A percentile compares a stretch with the other conserved stretches of the same genome.
Evolutionary conservation across 2,329 filamentous ascomycete species (phyloP).

Genomic region (Alternaria rosae): DNA sequence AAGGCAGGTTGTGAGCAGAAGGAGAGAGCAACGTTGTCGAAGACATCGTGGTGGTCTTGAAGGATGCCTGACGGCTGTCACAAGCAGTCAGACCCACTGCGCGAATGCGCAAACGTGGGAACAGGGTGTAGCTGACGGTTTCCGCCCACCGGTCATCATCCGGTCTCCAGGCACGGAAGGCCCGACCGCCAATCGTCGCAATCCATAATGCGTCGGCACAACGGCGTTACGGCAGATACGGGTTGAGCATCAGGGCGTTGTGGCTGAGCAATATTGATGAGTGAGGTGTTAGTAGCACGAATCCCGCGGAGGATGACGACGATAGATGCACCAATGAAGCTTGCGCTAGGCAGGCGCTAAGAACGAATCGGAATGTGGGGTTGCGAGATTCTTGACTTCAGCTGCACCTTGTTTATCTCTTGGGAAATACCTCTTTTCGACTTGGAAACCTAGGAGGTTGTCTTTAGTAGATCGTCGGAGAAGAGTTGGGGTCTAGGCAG

Average conservation of each 20-base stretch:
- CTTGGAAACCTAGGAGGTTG: background rate
- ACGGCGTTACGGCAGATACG: slow-evolving; percentile 5
- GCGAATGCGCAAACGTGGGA: slow-evolving; percentile 29
- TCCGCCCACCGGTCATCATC: slow-evolving; percentile 15
- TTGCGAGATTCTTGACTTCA: background rate
- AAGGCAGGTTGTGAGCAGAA: background rate
- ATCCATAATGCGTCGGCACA: slow-evolving; percentile 2
- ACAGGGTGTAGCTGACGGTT: slow-evolving; percentile 16
- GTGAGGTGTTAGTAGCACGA: slow-evolving; percentile 4
- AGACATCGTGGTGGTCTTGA: background rate
- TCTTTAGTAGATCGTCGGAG: no score
- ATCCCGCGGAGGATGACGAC: background rate
- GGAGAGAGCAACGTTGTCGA: background rate
- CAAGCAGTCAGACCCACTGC: slow-evolving; percentile 21
- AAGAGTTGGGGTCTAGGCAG: background rate
- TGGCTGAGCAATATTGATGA: slow-evolving; percentile 20
- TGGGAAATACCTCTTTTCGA: background rate
- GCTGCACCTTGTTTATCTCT: slow-evolving; percentile 18
- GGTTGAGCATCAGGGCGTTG: background rate
- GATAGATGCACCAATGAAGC: background rate
- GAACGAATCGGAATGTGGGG: slow-evolving; percentile 2
- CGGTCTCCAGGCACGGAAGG: slow-evolving; percentile 13
- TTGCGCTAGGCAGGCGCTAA: slow-evolving; percentile 8
- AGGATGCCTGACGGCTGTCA: slow-evolving; percentile 19
- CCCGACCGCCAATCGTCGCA: slow-evolving; percentile 1